phyloP scores from a whole-genome alignment of 768 basidiomycete genomes.

The Pleurotus tuber-regium region DNA sequence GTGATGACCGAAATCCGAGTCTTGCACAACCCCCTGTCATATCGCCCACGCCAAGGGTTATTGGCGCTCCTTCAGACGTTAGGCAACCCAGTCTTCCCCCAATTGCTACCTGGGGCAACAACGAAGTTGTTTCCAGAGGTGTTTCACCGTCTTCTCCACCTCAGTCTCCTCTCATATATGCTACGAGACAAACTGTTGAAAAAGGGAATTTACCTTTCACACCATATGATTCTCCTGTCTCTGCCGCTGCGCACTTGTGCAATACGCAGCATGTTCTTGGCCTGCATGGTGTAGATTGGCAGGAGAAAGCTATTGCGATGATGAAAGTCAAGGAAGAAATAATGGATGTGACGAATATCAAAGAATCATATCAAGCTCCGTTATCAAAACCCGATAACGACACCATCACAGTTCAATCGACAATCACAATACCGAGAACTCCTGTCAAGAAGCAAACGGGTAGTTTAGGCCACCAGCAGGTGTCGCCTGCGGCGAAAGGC shows the following conservation, averaged over 20 bases:
- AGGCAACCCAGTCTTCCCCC: too few species aligned
- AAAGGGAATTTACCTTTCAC: background rate
- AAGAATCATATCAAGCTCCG: background rate
- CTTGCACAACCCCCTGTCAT: background rate
- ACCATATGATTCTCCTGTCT: background rate
- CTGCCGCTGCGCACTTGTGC: background rate
- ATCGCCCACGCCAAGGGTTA: background rate
- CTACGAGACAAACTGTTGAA: background rate
- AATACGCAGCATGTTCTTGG: conserved; percentile 2
- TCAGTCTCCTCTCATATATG: background rate
- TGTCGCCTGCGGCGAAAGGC: too few species aligned
- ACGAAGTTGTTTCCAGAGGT: background rate
- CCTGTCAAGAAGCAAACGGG: background rate
- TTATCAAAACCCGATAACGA: background rate
- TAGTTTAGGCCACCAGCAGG: too few species aligned
- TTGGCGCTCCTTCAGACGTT: background rate
- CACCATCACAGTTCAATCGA: background rate
- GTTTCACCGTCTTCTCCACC: background rate
- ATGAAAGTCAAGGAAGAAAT: background rate
- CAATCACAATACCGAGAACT: background rate
- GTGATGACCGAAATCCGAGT: background rate
- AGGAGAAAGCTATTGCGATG: background rate
- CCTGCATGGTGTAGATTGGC: background rate
- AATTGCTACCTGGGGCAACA: background rate
- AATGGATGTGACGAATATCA: background rate